phyloP scores from a whole-genome alignment of 1,139 yeast genomes.

The Yamadazyma buinensis region DNA sequence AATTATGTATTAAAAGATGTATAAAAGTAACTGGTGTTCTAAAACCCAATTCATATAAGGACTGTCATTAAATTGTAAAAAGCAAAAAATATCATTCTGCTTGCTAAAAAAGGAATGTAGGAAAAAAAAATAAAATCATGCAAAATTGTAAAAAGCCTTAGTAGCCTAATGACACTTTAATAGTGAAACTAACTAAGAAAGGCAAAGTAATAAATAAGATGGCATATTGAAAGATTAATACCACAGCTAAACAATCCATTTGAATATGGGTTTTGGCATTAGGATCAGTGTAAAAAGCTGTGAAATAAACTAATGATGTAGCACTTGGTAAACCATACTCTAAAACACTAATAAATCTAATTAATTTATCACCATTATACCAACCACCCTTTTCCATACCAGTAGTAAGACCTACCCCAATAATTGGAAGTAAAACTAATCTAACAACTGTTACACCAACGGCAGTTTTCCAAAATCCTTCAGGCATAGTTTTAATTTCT shows the following conservation, averaged over 20 bases:
- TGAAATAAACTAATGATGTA: constrained; percentile 76
- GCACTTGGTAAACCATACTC: constrained; percentile 85
- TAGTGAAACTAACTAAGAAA: constrained; percentile 56
- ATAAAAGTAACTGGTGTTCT: too few relatives aligned
- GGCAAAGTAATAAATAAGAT: constrained; percentile 61
- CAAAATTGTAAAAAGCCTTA: background rate
- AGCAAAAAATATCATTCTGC: too few relatives aligned
- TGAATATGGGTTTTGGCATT: constrained; percentile 59
- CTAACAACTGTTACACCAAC: constrained; percentile 32
- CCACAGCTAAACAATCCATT: constrained; percentile 79
- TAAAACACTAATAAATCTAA: constrained; percentile 66
- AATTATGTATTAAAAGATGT: too few relatives aligned
- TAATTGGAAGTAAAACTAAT: constrained; percentile 37
- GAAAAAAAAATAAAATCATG: background rate
- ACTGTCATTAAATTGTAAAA: too few relatives aligned
- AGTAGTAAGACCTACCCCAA: constrained; percentile 45
- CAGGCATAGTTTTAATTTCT: constrained; percentile 53
- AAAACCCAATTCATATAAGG: too few relatives aligned
- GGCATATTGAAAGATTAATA: constrained; percentile 66
- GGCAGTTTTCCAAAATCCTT: constrained; percentile 67
- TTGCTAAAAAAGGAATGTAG: too few relatives aligned
- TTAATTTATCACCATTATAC: constrained; percentile 47
- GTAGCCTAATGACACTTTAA: constrained; percentile 37
- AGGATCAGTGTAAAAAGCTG: constrained; percentile 78
- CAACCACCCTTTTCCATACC: constrained; percentile 43